Conservation (phyloP, 164 flowering plant species). For the Tinospora cordifolia region DNA sequence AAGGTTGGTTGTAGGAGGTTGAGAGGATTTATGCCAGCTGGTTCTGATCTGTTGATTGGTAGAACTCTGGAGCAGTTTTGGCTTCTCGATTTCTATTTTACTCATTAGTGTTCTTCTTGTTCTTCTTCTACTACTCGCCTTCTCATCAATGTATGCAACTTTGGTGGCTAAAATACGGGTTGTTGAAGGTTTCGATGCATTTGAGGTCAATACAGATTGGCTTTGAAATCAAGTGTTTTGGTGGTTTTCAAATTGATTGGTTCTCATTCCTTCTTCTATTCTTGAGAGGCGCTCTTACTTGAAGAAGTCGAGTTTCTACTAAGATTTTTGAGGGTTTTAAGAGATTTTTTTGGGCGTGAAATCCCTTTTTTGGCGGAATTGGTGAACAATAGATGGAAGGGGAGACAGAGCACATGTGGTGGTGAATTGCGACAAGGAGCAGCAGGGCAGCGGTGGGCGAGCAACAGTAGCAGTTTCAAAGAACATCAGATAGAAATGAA, state of each 20-base stretch:
- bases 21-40: conserved; percentile 68
- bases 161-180: conserved; percentile 35
- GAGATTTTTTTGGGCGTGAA: neutral
- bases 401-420: too few species aligned
- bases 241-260: conserved; percentile 63
- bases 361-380: too few species aligned
- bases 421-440: too few species aligned
- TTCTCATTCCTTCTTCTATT: conserved; percentile 45
- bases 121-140: neutral
- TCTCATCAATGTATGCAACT: conserved; percentile 30
- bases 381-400: too few species aligned
- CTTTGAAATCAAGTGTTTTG: conserved; percentile 65
- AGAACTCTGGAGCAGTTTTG: conserved; percentile 47
- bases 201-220: conserved; percentile 82
- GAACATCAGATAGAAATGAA: too few species aligned
- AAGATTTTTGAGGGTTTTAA: conserved; percentile 10
- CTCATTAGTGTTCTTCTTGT: neutral
- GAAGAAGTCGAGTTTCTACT: neutral
- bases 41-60: conserved; percentile 44
- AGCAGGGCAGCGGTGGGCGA: too few species aligned
- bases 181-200: conserved; percentile 64
- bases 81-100: too few species aligned
- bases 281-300: conserved; percentile 57
- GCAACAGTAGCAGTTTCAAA: too few species aligned
- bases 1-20: too few species aligned